A percentile compares a stretch with the other conserved stretches of the same genome.
phyloP scores from a whole-genome alignment of 768 basidiomycete genomes.

The Collybiopsis confluens region DNA sequence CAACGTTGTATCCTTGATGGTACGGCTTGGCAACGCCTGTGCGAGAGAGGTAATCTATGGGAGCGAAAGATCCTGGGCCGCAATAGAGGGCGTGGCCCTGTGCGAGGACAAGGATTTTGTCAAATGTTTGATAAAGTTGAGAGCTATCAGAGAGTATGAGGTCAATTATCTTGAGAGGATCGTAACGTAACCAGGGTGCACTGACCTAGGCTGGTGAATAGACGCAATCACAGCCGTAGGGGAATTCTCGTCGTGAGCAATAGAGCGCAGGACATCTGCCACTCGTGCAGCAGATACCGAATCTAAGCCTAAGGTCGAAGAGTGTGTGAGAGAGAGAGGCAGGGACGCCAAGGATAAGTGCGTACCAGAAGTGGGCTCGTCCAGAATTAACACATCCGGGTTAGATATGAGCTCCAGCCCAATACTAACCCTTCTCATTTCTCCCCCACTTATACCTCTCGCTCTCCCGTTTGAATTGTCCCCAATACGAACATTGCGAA shows the following conservation, averaged over 20 bases:
- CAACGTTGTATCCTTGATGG: constrained; percentile 83
- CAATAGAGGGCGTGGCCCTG: constrained; percentile 76
- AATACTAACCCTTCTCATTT: constrained; percentile 87
- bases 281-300: constrained; percentile 83
- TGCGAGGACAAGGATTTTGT: constrained; percentile 73
- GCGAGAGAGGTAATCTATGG: constrained; percentile 61
- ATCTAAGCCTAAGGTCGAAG: constrained; percentile 69
- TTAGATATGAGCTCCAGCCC: constrained; percentile 83
- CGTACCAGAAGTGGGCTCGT: constrained; percentile 74
- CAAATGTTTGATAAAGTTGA: constrained; percentile 81
- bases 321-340: neutral
- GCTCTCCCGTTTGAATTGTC: constrained; percentile 60
- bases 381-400: constrained; percentile 81
- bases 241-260: constrained; percentile 63
- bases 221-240: constrained; percentile 83
- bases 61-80: constrained; percentile 69
- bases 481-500: constrained; percentile 71
- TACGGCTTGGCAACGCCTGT: constrained; percentile 42
- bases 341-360: constrained; percentile 9
- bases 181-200: constrained; percentile 7
- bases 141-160: constrained; percentile 54
- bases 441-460: constrained; percentile 87
- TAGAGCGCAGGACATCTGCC: constrained; percentile 68
- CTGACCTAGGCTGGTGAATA: constrained; percentile 81
- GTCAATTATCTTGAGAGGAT: neutral